phyloP scores from a whole-genome alignment of 108 stramenopile genomes.

The Nitzschia putrida region DNA sequence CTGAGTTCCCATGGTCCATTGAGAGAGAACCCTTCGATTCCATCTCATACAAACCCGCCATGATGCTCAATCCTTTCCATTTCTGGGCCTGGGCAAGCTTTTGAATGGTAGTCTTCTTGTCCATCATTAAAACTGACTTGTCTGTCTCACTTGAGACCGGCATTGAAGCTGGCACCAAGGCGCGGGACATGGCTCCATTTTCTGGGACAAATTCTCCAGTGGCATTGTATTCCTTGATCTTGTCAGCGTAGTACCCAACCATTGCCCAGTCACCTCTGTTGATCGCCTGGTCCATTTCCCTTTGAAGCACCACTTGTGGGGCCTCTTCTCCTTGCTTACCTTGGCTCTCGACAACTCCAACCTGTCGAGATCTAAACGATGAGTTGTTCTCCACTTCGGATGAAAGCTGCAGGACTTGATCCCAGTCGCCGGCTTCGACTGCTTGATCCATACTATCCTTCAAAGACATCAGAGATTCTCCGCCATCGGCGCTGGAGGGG shows the following conservation, averaged over 20 bases:
- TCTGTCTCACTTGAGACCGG: neutral
- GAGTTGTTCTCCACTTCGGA: slow-evolving; percentile 21
- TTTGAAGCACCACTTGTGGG: neutral
- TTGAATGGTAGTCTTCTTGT: slow-evolving; percentile 28
- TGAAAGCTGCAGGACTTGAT: slow-evolving; percentile 18
- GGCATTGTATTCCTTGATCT: slow-evolving; percentile 24
- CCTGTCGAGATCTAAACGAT: slow-evolving; percentile 1
- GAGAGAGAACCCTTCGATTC: slow-evolving; percentile 27
- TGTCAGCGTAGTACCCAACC: slow-evolving; percentile 33
- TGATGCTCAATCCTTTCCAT: slow-evolving; percentile 40
- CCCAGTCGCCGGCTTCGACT: slow-evolving; percentile 24
- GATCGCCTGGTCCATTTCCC: slow-evolving; percentile 23
- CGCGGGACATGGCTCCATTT: neutral
- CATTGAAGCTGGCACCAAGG: slow-evolving; percentile 3
- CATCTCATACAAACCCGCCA: slow-evolving; percentile 45
- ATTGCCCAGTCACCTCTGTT: slow-evolving; percentile 34
- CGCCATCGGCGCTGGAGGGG: neutral
- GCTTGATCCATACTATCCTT: slow-evolving; percentile 27
- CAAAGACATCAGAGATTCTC: neutral
- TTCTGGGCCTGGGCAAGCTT: slow-evolving; percentile 28
- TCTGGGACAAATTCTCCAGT: slow-evolving; percentile 11
- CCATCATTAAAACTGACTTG: neutral
- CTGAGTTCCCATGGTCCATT: neutral
- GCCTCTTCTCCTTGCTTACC: neutral
- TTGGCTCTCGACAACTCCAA: neutral